Evolutionary conservation across 2,329 filamentous ascomycete species (phyloP), one percentile per base, ranked within the genome.

Genomic region (Triangularia verruculosa): DNA sequence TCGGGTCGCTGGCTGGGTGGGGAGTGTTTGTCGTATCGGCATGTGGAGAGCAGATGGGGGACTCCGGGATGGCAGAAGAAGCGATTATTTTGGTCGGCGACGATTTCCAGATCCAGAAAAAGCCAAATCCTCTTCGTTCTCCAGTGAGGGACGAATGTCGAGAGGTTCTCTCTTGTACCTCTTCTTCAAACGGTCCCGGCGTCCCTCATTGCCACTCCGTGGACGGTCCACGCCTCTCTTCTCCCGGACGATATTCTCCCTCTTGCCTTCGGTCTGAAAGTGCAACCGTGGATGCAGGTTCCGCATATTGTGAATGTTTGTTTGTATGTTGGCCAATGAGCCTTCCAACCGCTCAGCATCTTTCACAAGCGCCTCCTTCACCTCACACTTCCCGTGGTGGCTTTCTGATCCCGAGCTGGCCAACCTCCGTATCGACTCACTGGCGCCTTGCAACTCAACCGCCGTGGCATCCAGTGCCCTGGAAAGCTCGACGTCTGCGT

Each of bases 241-340:
- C 28, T 20, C 20, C n/a, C 32, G 43, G 25, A 13, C 30, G 17
- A 12, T 4, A 20, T 17, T 9, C 5, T 20, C 5, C 20, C n/a
- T 59, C 12, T 51, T 52, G 7, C 20, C n/a, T 17, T 60, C 51
- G 6, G 56, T 57, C 17, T n/a, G 22, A 20, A 13, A 2, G 24
- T 28, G 54, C 62, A 67, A 39, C 12, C 61, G 39, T 2, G 65
- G 65, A 34, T 68, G 66, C 57, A 71, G 52, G 43, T 71, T 71
- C 54, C 63, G 55, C 64, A 71, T 68, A 28, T 71, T 71, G 34
- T 70, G 63, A 8, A 69, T 63, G 1, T 65, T 64, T 7, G 62
- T 59, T 57, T 68, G 64, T 56, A 70, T 17, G 5, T 62, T 64
- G 15, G 51, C 64, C 15, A 71, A 28, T 28, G 60, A 61, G 25